Conservation (phyloP, 2,329 filamentous ascomycete species). For the Aspergillus nomiae region DNA sequence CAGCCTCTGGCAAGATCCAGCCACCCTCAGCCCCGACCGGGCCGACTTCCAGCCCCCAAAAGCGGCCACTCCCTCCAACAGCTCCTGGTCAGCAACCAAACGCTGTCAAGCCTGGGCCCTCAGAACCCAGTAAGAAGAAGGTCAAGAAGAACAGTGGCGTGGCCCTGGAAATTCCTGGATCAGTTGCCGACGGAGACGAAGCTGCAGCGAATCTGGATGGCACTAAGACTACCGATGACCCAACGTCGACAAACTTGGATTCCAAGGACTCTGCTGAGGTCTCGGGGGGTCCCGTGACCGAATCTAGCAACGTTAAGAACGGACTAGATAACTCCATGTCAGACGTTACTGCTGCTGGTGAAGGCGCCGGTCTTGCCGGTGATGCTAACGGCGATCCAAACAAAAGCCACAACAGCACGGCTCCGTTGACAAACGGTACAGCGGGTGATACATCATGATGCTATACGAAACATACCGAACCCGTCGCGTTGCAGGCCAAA, state of each 20-base stretch:
- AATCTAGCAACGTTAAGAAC: slow-evolving; percentile 17
- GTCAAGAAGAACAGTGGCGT: slow-evolving; percentile 43
- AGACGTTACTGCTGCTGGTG: slow-evolving; percentile 18
- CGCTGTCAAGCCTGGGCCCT: slow-evolving; percentile 28
- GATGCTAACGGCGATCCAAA: slow-evolving; percentile 18
- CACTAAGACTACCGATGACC: slow-evolving; percentile 12
- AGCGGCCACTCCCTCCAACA: slow-evolving; percentile 39
- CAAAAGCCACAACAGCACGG: slow-evolving; percentile 38
- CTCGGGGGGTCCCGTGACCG: slow-evolving; percentile 9
- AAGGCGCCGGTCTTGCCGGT: not conserved
- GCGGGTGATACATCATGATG: slow-evolving; percentile 50
- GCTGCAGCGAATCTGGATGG: slow-evolving; percentile 19
- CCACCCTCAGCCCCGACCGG: slow-evolving; percentile 34
- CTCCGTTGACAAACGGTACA: slow-evolving; percentile 59
- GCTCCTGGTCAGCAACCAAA: slow-evolving; percentile 23
- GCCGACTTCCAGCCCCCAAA: slow-evolving; percentile 42
- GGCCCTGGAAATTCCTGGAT: slow-evolving; percentile 28
- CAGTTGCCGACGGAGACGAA: slow-evolving; percentile 31
- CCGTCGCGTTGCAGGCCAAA: not conserved
- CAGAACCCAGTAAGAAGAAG: slow-evolving; percentile 47
- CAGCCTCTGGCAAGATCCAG: slow-evolving; percentile 49
- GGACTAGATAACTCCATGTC: slow-evolving; percentile 16
- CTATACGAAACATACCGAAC: not conserved
- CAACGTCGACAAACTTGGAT: slow-evolving; percentile 49
- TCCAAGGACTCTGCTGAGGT: slow-evolving; percentile 27